Evolutionary conservation across 768 basidiomycete genomes (phyloP), one percentile per base, ranked within the genome.

Genomic region (Boletellus ananas): DNA sequence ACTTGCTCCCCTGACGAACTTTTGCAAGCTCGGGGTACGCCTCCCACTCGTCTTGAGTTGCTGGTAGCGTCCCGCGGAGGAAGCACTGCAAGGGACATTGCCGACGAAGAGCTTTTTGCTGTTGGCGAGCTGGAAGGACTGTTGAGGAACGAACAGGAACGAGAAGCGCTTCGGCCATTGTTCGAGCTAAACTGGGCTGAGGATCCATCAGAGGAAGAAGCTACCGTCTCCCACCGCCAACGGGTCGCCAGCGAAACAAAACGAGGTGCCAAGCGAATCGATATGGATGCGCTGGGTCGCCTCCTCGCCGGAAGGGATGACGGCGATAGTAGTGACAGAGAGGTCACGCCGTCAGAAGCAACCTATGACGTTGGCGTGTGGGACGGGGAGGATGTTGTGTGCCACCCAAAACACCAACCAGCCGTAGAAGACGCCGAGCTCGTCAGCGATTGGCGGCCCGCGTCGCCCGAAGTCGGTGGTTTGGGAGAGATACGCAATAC

Each of bases 81-180:
- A 33, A 74, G 74, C 41, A 70, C 69, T 6, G 72, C 66, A 33
- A 70, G 70, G 20, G 67, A 74, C 18, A 79, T 91, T 17, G 54
- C 58, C 2, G 89, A 92, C 52, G 83, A 87, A 8, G 89, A 90
- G 50, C 69, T 91, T 20, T 88, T 91, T 51, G 76, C 68, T 3
- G 75, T 79, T 27, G 84, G 81, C 3, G 89, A 91, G 64, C 63
- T 87, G 23, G 87, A 89, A 47, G 74, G 70, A 17, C 46, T 87
- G 25, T 55, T 87, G 18, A 70, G 89, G 48, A 69, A 58, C 40
- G 71, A 78, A 29, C 75, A 72, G 18, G 84, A 90, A 62, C 72
- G 72, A 14, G 68, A 71, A 44, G 66, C 70, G 2, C 62, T 87
- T 51, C 60, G 62, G 36, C 58, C 61, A 10, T 48, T 70, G 12